phyloP scores from a whole-genome alignment of 2,329 filamentous ascomycete species.

The Fusarium proliferatum region DNA sequence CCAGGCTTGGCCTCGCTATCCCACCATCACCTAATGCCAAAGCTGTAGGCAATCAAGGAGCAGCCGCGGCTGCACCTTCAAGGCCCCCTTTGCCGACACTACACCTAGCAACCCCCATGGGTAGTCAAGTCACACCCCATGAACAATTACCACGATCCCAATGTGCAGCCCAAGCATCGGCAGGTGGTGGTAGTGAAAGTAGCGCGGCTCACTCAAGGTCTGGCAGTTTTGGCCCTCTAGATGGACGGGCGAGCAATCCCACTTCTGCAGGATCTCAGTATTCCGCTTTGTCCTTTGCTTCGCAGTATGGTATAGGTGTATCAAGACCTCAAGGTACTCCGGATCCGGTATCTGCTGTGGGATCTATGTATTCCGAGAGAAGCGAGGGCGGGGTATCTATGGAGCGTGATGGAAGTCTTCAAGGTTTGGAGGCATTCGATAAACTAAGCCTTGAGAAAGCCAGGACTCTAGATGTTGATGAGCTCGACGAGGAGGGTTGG shows the following conservation, averaged over 20 bases:
- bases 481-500: slow-evolving; percentile 95
- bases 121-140: slow-evolving; percentile 78
- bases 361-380: slow-evolving; percentile 83
- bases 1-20: slow-evolving; percentile 88
- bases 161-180: slow-evolving; percentile 69
- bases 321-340: slow-evolving; percentile 74
- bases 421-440: slow-evolving; percentile 81
- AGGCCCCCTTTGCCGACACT: slow-evolving; percentile 77
- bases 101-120: slow-evolving; percentile 89
- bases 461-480: slow-evolving; percentile 87
- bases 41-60: slow-evolving; percentile 69
- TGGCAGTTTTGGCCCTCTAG: slow-evolving; percentile 82
- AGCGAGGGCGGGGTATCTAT: slow-evolving; percentile 80
- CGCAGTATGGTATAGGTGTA: slow-evolving; percentile 74
- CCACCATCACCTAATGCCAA: slow-evolving; percentile 87
- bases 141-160: slow-evolving; percentile 67
- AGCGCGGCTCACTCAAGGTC: slow-evolving; percentile 83
- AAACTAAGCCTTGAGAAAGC: slow-evolving; percentile 85
- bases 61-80: slow-evolving; percentile 49
- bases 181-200: slow-evolving; percentile 81
- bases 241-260: slow-evolving; percentile 82
- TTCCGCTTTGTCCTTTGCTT: slow-evolving; percentile 83
- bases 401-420: slow-evolving; percentile 85
- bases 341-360: slow-evolving; percentile 89
- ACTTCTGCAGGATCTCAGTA: slow-evolving; percentile 90